Evolutionary conservation across 164 flowering plant genomes (phyloP).

Genomic region (Euptelea pleiosperma): DNA sequence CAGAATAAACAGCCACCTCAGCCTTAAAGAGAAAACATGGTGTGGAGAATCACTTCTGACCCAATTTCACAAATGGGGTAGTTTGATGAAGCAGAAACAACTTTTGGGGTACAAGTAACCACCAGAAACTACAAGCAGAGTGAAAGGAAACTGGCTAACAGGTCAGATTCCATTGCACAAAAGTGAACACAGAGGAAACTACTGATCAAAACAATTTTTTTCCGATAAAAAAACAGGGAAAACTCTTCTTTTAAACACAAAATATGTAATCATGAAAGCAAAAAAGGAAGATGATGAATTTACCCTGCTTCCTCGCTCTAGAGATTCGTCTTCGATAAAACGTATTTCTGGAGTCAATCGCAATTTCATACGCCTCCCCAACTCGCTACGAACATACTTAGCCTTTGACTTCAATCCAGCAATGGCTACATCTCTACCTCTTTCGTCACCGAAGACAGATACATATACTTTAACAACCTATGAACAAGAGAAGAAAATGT

Average conservation of each 20-base stretch:
- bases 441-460: constrained; percentile 92
- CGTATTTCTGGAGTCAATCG: constrained; percentile 91
- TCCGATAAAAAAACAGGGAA: too few species aligned
- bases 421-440: constrained; percentile 85
- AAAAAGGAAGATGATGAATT: constrained; percentile 13
- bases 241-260: too few species aligned
- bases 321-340: constrained; percentile 83
- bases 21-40: not conserved
- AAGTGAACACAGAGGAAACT: too few species aligned
- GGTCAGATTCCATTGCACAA: too few species aligned
- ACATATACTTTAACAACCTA: constrained; percentile 96
- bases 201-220: too few species aligned
- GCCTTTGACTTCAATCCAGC: constrained; percentile 91
- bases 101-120: too few species aligned
- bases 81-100: too few species aligned
- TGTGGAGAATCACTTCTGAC: too few species aligned
- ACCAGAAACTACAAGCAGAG: too few species aligned
- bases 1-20: constrained; percentile 3
- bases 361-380: constrained; percentile 91
- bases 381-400: constrained; percentile 72
- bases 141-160: too few species aligned
- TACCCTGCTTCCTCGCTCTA: constrained; percentile 98
- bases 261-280: not conserved
- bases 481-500: not conserved
- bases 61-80: too few species aligned